These are phyloP conservation scores for Nicotiana tabacum DNA, from an alignment of 257 asterid genomes.

Conservation along the genomic window DNA sequence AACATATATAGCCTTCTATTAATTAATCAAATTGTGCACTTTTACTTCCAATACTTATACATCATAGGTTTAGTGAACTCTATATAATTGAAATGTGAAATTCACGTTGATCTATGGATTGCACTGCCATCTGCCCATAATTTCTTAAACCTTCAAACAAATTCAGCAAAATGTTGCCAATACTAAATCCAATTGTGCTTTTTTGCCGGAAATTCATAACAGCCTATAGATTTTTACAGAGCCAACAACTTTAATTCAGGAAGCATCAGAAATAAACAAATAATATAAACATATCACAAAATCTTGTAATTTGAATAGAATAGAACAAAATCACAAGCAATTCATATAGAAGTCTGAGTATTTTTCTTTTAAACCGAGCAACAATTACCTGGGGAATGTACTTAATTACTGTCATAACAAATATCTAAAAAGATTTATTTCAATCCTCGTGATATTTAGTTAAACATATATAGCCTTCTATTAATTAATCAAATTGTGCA, in stretches of 20 bases:
- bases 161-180: slow-evolving; percentile 87
- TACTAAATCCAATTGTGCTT: slow-evolving; percentile 91
- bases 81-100: neutral
- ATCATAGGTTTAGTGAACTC: no score
- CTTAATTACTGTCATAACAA: slow-evolving; percentile 80
- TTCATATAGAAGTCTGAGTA: neutral
- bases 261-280: no score
- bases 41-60: no score
- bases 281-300: neutral
- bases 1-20: no score
- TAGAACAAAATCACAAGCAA: neutral
- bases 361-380: neutral
- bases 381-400: slow-evolving; percentile 85
- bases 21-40: no score
- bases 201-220: slow-evolving; percentile 63
- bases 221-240: slow-evolving; percentile 35
- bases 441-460: no score
- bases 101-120: slow-evolving; percentile 89
- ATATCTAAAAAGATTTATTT: no score
- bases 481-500: no score
- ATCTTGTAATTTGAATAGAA: neutral
- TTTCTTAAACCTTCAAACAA: slow-evolving; percentile 73
- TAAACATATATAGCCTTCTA: no score
- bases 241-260: neutral
- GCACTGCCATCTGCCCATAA: slow-evolving; percentile 80